A percentile compares a stretch with the other conserved stretches of the same genome.
These are phyloP conservation scores for Lentinula lateritia DNA, from an alignment of 768 basidiomycete species.

Conservation along the genomic window DNA sequence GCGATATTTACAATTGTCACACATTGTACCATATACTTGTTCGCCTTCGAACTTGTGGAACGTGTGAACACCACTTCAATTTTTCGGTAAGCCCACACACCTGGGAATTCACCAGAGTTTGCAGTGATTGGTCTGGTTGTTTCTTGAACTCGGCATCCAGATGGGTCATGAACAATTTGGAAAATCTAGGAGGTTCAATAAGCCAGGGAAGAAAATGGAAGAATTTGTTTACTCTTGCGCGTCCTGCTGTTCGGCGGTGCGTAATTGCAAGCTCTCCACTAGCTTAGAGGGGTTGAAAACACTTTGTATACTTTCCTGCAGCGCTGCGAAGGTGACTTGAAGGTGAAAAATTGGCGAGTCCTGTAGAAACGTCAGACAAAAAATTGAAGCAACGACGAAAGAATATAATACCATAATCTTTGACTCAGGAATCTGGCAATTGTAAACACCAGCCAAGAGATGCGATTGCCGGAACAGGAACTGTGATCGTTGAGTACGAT, in stretches of 20 bases:
- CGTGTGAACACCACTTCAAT: background rate
- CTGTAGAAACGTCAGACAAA: slow-evolving; percentile 27
- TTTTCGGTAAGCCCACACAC: slow-evolving; percentile 25
- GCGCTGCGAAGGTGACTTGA: slow-evolving; percentile 77
- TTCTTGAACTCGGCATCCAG: slow-evolving; percentile 85
- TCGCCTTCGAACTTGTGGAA: slow-evolving; percentile 79
- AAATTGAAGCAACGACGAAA: background rate
- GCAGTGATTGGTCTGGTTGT: slow-evolving; percentile 58
- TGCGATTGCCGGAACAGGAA: slow-evolving; percentile 88
- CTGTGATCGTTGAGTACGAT: slow-evolving; percentile 29
- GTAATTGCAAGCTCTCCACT: slow-evolving; percentile 78
- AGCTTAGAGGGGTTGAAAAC: slow-evolving; percentile 83
- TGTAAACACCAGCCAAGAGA: slow-evolving; percentile 81
- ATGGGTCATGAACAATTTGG: slow-evolving; percentile 90
- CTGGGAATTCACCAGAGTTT: slow-evolving; percentile 69
- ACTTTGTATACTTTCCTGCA: slow-evolving; percentile 65
- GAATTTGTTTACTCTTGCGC: slow-evolving; percentile 75
- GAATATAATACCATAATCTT: slow-evolving; percentile 29
- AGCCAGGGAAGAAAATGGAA: slow-evolving; percentile 1
- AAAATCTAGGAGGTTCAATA: slow-evolving; percentile 53
- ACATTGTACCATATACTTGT: slow-evolving; percentile 76
- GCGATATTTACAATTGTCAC: slow-evolving; percentile 58
- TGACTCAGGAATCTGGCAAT: slow-evolving; percentile 54
- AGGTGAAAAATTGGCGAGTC: slow-evolving; percentile 76
- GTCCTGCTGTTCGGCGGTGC: slow-evolving; percentile 88